A percentile compares a stretch with the other conserved stretches of the same genome.
phyloP scores from a whole-genome alignment of 148 eudicot species.

The Vaccinium myrtillus region DNA sequence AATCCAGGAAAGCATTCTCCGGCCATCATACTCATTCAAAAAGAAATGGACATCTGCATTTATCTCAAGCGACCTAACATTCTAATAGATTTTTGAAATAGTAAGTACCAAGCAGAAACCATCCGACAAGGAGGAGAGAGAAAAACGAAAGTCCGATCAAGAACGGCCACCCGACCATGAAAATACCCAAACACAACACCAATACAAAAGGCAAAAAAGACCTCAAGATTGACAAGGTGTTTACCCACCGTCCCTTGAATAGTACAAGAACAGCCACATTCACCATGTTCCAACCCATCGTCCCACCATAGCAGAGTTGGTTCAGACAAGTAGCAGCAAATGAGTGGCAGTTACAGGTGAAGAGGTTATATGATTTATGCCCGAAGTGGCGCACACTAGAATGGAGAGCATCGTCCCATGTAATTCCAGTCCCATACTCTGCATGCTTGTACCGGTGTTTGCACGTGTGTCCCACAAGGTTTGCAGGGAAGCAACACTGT shows the following conservation, averaged over 20 bases:
- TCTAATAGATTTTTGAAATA: slow-evolving; percentile 43
- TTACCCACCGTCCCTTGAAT: slow-evolving; percentile 72
- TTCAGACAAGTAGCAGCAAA: slow-evolving; percentile 78
- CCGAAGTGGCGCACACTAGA: slow-evolving; percentile 53
- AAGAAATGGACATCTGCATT: not conserved
- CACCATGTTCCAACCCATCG: slow-evolving; percentile 87
- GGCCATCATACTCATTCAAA: not conserved
- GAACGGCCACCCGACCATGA: slow-evolving; percentile 85
- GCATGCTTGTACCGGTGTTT: slow-evolving; percentile 63
- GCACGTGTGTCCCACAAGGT: slow-evolving; percentile 68
- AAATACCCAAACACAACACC: slow-evolving; percentile 65
- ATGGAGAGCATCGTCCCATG: slow-evolving; percentile 84
- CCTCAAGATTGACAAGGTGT: slow-evolving; percentile 45
- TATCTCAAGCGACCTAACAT: slow-evolving; percentile 21
- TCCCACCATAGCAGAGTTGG: slow-evolving; percentile 67
- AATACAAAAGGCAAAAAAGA: slow-evolving; percentile 65
- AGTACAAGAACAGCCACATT: slow-evolving; percentile 61
- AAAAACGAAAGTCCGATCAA: slow-evolving; percentile 55
- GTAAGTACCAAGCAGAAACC: slow-evolving; percentile 63
- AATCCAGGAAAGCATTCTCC: not conserved
- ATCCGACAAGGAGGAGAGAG: slow-evolving; percentile 42
- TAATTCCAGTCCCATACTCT: slow-evolving; percentile 61
- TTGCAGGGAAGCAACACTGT: slow-evolving; percentile 85
- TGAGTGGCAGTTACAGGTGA: slow-evolving; percentile 88
- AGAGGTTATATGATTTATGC: slow-evolving; percentile 85